phyloP scores from a whole-genome alignment of 1,284 basidiomycete species.

The Microbotryum lychnidis-dioicae region DNA sequence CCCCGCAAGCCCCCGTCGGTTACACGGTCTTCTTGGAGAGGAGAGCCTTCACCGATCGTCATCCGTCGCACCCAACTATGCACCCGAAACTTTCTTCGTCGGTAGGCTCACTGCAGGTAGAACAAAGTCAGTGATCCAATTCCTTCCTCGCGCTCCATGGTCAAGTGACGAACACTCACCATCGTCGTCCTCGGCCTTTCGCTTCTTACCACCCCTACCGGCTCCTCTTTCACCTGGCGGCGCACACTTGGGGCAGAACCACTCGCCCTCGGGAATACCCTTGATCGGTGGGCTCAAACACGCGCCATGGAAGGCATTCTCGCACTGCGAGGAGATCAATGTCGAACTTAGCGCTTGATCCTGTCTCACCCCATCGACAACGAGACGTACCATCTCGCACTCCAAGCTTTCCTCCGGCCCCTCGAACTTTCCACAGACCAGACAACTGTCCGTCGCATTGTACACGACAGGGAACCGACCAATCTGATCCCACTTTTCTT shows the following conservation, averaged over 20 bases:
- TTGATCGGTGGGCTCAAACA: slow-evolving; percentile 72
- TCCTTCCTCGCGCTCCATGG: not conserved
- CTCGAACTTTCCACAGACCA: slow-evolving; percentile 60
- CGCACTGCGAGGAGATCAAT: slow-evolving; percentile 54
- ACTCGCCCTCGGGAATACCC: slow-evolving; percentile 76
- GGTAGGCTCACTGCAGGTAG: too few species aligned
- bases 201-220: slow-evolving; percentile 9
- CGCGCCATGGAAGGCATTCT: slow-evolving; percentile 73
- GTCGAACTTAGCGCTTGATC: not conserved
- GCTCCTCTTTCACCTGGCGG: not conserved
- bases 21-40: too few species aligned
- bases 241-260: slow-evolving; percentile 73
- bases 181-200: slow-evolving; percentile 10
- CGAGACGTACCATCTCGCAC: slow-evolving; percentile 67
- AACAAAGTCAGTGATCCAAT: too few species aligned
- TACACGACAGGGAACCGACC: slow-evolving; percentile 65
- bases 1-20: too few species aligned
- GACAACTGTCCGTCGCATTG: slow-evolving; percentile 59
- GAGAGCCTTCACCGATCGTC: too few species aligned
- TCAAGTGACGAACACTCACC: not conserved
- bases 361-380: not conserved
- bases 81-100: too few species aligned
- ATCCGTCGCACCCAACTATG: too few species aligned
- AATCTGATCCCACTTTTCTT: slow-evolving; percentile 46
- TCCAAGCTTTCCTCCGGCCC: slow-evolving; percentile 63